These are phyloP conservation scores for Musa itinerans DNA, from an alignment of 176 grass and related monocot genomes.

Conservation along the genomic window DNA sequence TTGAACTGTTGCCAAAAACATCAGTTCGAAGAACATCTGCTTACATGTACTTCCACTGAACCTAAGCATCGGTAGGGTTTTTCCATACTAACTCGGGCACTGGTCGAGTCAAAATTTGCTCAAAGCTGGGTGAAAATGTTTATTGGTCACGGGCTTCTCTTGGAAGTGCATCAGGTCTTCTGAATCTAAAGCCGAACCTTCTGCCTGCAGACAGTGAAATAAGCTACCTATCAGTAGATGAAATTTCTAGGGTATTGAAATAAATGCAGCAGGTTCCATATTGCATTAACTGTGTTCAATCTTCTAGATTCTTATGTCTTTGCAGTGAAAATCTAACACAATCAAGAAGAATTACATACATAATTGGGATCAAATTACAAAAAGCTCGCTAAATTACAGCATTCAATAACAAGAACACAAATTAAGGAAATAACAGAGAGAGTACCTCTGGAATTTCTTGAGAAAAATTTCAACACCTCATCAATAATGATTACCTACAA, in stretches of 20 bases:
- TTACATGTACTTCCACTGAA: background rate
- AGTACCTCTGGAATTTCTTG: conserved; percentile 53
- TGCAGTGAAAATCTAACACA: too few relatives aligned
- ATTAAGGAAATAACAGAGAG: background rate
- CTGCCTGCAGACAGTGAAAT: conserved; percentile 20
- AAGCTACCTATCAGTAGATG: background rate
- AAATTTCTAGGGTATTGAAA: background rate
- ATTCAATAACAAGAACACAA: background rate
- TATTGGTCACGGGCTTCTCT: conserved; percentile 30
- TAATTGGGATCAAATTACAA: too few relatives aligned
- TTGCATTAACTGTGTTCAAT: too few relatives aligned
- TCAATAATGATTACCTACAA: conserved; percentile 51
- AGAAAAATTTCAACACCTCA: conserved; percentile 62
- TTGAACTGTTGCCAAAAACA: background rate
- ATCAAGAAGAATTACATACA: too few relatives aligned
- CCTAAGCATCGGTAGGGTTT: background rate
- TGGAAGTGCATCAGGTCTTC: conserved; percentile 34
- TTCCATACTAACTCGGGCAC: background rate
- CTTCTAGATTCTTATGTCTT: too few relatives aligned
- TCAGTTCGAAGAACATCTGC: background rate
- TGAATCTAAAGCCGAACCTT: conserved; percentile 34
- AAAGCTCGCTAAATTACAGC: background rate
- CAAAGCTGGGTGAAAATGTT: background rate
- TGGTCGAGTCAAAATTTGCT: background rate
- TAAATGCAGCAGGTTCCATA: background rate